These are phyloP conservation scores for Rhinocladiella similis DNA, from an alignment of 2,329 filamentous ascomycete genomes.

Conservation along the genomic window DNA sequence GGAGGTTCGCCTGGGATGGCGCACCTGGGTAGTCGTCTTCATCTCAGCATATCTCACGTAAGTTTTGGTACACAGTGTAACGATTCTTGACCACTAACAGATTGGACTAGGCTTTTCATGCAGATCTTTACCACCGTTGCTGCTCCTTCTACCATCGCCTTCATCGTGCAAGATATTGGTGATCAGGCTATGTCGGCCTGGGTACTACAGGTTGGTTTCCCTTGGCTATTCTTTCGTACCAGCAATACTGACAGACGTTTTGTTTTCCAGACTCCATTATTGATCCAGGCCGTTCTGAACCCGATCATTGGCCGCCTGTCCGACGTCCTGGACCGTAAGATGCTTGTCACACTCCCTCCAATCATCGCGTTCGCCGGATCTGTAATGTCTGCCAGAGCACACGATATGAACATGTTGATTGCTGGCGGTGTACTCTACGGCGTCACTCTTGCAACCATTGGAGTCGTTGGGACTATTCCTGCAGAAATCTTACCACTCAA, in stretches of 20 bases:
- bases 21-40: too few relatives aligned
- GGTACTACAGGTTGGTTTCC: conserved; percentile 1
- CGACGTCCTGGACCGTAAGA: conserved; percentile 57
- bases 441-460: conserved; percentile 54
- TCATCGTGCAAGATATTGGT: conserved; percentile 38
- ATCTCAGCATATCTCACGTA: too few relatives aligned
- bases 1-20: too few relatives aligned
- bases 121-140: conserved; percentile 59
- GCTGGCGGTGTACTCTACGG: conserved; percentile 58
- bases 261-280: conserved; percentile 48
- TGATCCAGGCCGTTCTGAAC: conserved; percentile 58
- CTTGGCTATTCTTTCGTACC: background rate
- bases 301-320: conserved; percentile 57
- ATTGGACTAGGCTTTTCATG: too few relatives aligned
- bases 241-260: background rate
- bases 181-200: conserved; percentile 31
- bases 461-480: conserved; percentile 57
- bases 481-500: conserved; percentile 58
- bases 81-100: too few relatives aligned
- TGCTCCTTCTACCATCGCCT: conserved; percentile 57
- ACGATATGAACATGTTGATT: conserved; percentile 56
- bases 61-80: too few relatives aligned
- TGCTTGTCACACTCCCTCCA: conserved; percentile 52
- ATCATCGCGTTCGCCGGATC: conserved; percentile 55
- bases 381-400: conserved; percentile 55